Conservation (phyloP, 306 rosid genomes). For the Medicago lupulina region DNA sequence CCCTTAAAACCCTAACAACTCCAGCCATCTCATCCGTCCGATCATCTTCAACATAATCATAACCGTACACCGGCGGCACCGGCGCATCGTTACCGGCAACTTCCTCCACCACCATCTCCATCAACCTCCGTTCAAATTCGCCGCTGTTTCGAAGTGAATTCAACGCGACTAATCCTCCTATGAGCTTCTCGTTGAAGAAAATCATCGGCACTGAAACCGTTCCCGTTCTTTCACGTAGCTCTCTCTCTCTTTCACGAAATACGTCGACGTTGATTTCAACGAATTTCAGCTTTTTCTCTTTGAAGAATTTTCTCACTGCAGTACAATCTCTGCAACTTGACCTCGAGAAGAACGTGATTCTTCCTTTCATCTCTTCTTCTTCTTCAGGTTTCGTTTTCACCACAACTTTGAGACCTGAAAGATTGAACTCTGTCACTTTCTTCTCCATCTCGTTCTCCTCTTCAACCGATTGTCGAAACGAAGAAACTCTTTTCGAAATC, state of each 20-base stretch:
- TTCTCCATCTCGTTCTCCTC: slow-evolving; percentile 31
- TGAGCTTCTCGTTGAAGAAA: slow-evolving; percentile 89
- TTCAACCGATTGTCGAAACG: slow-evolving; percentile 46
- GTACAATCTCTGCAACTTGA: slow-evolving; percentile 88
- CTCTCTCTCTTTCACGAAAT: slow-evolving; percentile 64
- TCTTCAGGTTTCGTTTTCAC: slow-evolving; percentile 53
- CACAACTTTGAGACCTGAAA: slow-evolving; percentile 70
- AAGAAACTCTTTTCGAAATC: slow-evolving; percentile 60
- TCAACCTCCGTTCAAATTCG: slow-evolving; percentile 65
- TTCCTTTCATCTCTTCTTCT: slow-evolving; percentile 57
- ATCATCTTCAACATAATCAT: slow-evolving; percentile 49
- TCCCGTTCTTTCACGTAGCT: slow-evolving; percentile 72
- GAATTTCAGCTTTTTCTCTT: slow-evolving; percentile 61
- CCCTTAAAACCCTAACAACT: slow-evolving; percentile 62
- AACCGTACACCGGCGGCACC: slow-evolving; percentile 71
- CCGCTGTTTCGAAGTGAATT: slow-evolving; percentile 88
- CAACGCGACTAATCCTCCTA: slow-evolving; percentile 87
- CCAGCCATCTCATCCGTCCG: slow-evolving; percentile 60
- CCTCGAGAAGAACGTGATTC: slow-evolving; percentile 85
- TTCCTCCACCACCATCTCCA: slow-evolving; percentile 57
- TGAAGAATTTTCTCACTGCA: slow-evolving; percentile 76
- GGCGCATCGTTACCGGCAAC: slow-evolving; percentile 73
- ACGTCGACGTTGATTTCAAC: slow-evolving; percentile 96
- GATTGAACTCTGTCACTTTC: slow-evolving; percentile 64
- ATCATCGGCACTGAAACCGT: slow-evolving; percentile 74